These are phyloP conservation scores for Venturia aucupariae DNA, from an alignment of 2,329 filamentous ascomycete species.

Conservation along the genomic window DNA sequence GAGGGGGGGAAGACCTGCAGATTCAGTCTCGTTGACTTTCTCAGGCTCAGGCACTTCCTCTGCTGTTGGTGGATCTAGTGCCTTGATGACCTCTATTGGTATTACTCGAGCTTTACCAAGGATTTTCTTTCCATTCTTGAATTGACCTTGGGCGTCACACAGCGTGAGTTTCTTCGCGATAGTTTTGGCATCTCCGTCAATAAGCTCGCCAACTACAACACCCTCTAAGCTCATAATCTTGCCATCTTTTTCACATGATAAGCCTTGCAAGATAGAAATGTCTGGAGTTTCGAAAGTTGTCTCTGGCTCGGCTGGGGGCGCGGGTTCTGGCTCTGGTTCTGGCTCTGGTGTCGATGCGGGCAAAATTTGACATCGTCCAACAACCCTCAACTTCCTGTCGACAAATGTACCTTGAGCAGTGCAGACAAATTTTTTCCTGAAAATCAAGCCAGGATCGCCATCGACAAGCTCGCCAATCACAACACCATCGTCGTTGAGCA, in stretches of 20 bases:
- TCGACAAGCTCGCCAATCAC: constrained; percentile 44
- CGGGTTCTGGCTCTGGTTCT: constrained; percentile 30
- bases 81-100: constrained; percentile 25
- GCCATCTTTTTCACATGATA: constrained; percentile 40
- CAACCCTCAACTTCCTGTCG: constrained; percentile 37
- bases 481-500: constrained; percentile 44
- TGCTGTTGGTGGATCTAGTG: constrained; percentile 35
- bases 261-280: constrained; percentile 40
- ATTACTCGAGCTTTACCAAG: constrained; percentile 41
- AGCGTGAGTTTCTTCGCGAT: constrained; percentile 39
- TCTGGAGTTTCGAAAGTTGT: constrained; percentile 22
- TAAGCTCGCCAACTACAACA: constrained; percentile 38
- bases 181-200: constrained; percentile 43
- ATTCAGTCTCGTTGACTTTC: constrained; percentile 36
- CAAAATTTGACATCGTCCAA: constrained; percentile 41
- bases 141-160: constrained; percentile 39
- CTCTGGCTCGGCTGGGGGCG: constrained; percentile 35
- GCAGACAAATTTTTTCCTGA: neutral
- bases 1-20: constrained; percentile 32
- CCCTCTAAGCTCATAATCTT: constrained; percentile 40
- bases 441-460: constrained; percentile 43
- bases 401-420: constrained; percentile 7
- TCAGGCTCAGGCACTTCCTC: constrained; percentile 35
- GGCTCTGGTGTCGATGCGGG: constrained; percentile 33
- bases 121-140: constrained; percentile 41